Base-by-base conservation (phyloP, 2,329 filamentous ascomycete species). In the Diaporthe australafricana region DNA sequence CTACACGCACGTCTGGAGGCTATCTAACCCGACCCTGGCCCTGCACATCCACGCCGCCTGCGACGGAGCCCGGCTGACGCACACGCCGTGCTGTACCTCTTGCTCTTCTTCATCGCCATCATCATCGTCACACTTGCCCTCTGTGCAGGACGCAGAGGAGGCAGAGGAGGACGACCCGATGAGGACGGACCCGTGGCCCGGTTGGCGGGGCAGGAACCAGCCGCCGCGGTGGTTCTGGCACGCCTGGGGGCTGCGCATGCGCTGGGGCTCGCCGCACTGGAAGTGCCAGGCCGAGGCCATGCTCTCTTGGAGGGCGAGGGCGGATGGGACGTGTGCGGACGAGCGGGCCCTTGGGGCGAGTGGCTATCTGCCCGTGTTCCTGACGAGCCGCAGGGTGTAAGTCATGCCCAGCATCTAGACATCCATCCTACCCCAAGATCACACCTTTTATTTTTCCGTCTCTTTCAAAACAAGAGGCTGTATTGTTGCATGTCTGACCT, bases 181-280 rank as follows among this genome's bases (percentile, higher is more conserved):
- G 63, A 53, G 22, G 57, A 70, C 57, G 48, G 68, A 68, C n/a
- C 71, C 70, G n/a, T 73, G 72, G 72, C 72, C 69, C 17, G 70
- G 67, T 4, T 73, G 72, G 72, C 27, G 52, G 9, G 62, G 67
- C 11, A 45, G 20, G 35, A 70, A 63, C 30, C 70, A 73, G 60
- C 71, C 75, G 16, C 73, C 74, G 47, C 70, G 71, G 63, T 78
- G 75, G 76, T 78, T 76, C 72, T 76, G 75, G 73, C 71, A 74
- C 6, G 75, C 76, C 1, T 77, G 75, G 75, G 65, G 75, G 1
- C 47, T 75, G 63, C 72, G 76, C 2, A 47, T 77, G 32, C 65
- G 74, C 30, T 78, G 77, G 77, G 75, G 74, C 9, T 68, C 66
- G 45, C 60, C 60, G 25, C 77, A 78, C 67, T 77, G 76, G 76